Evolutionary conservation across 129 eudicot genomes (phyloP).

Genomic region (Saposhnikovia divaricata): DNA sequence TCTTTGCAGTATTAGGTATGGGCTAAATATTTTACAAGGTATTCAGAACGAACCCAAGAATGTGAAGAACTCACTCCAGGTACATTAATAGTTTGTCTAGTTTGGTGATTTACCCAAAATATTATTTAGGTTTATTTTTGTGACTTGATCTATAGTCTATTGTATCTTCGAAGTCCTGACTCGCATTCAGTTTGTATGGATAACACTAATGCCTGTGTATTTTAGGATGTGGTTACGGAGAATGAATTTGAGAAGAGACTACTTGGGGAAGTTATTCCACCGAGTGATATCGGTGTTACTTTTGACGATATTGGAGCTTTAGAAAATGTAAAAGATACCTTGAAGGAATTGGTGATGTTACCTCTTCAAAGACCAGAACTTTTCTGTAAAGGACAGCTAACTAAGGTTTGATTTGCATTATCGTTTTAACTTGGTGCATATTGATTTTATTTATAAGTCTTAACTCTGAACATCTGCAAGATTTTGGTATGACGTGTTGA

Average conservation of each 20-base stretch:
- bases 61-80: slow-evolving; percentile 79
- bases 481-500: background rate
- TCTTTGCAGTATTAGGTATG: slow-evolving; percentile 58
- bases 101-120: background rate
- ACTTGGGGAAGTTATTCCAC: slow-evolving; percentile 20
- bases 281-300: slow-evolving; percentile 16
- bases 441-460: background rate
- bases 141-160: background rate
- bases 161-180: background rate
- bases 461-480: background rate
- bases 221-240: slow-evolving; percentile 17
- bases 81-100: slow-evolving; percentile 12
- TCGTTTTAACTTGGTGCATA: background rate
- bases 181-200: background rate
- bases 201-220: background rate
- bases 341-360: slow-evolving; percentile 22
- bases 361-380: slow-evolving; percentile 17
- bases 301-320: slow-evolving; percentile 27
- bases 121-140: background rate
- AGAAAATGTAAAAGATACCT: slow-evolving; percentile 18
- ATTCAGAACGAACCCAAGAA: slow-evolving; percentile 68
- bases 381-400: slow-evolving; percentile 19
- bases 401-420: background rate
- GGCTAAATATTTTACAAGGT: slow-evolving; percentile 66
- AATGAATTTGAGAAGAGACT: slow-evolving; percentile 22